Percentiles rank a stretch among this genome's conserved stretches.
These are phyloP conservation scores for Physaria fendleri DNA, from an alignment of 345 rosid genomes.

Conservation along the genomic window DNA sequence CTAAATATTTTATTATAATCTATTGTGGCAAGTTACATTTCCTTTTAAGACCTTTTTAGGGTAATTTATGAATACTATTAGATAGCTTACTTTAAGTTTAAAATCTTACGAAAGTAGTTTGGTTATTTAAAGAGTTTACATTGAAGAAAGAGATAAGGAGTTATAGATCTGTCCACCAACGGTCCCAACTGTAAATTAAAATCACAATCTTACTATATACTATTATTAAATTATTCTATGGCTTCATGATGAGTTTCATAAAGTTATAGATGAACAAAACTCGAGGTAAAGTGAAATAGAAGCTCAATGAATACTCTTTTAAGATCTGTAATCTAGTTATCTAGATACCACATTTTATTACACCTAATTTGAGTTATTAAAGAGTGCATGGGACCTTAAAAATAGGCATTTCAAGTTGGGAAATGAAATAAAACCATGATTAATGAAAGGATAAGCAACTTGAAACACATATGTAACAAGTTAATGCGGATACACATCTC, in stretches of 20 bases:
- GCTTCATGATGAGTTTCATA: neutral
- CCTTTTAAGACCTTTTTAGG: too few relatives aligned
- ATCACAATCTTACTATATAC: neutral
- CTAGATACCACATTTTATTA: neutral
- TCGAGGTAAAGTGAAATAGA: neutral
- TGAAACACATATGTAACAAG: neutral
- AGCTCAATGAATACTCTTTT: neutral
- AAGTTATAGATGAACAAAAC: neutral
- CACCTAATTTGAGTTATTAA: neutral
- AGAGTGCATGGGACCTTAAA: neutral
- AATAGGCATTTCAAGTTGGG: neutral
- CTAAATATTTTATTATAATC: neutral
- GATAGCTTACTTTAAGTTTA: too few relatives aligned
- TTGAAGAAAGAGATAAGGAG: conserved; percentile 22
- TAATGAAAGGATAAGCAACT: neutral
- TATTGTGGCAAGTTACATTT: neutral
- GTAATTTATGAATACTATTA: too few relatives aligned
- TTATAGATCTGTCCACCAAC: conserved; percentile 26
- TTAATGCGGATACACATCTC: neutral
- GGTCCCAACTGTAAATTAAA: conserved; percentile 28
- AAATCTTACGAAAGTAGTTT: too few relatives aligned
- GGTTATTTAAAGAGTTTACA: too few relatives aligned
- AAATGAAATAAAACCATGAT: neutral
- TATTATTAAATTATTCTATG: neutral
- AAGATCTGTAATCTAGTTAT: too few relatives aligned